Conservation (phyloP, 495 filamentous ascomycete genomes). For the Aspergillus carlsbadensis region DNA sequence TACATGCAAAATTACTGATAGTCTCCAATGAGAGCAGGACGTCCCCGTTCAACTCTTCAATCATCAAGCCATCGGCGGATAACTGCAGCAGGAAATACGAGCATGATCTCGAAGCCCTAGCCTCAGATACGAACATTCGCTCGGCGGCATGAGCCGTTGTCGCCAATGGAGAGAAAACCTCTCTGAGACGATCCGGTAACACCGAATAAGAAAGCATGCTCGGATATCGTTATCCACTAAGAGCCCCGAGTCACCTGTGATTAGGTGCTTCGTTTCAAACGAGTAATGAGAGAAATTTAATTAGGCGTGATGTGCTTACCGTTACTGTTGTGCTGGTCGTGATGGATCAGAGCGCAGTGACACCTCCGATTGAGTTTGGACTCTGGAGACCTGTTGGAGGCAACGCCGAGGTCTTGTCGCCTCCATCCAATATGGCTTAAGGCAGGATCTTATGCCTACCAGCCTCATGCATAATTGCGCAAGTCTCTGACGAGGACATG, state of each 20-base stretch:
- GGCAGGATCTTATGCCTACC: not conserved
- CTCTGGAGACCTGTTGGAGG: not conserved
- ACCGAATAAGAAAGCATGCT: conserved; percentile 12
- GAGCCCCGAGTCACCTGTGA: not conserved
- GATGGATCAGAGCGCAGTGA: conserved; percentile 3
- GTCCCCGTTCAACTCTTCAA: not conserved
- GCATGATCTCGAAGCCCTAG: conserved; percentile 15
- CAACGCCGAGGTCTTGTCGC: not conserved
- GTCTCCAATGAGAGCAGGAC: not conserved
- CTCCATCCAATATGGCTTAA: not conserved
- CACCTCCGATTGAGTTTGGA: conserved; percentile 6
- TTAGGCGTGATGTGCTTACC: not conserved
- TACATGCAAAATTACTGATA: conserved; percentile 2
- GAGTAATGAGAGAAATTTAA: conserved; percentile 7
- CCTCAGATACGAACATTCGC: not conserved
- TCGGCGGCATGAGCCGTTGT: not conserved
- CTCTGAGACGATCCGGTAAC: conserved; percentile 13
- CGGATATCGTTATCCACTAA: conserved; percentile 3
- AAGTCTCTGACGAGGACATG: not conserved
- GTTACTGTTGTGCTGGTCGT: not conserved
- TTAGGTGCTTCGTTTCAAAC: conserved; percentile 1
- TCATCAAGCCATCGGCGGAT: conserved; percentile 12
- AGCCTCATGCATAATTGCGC: not conserved
- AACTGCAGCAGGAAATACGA: conserved; percentile 20
- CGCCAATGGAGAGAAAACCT: not conserved